Conservation (phyloP, 2,329 filamentous ascomycete species). For the Colletotrichum sp. region DNA sequence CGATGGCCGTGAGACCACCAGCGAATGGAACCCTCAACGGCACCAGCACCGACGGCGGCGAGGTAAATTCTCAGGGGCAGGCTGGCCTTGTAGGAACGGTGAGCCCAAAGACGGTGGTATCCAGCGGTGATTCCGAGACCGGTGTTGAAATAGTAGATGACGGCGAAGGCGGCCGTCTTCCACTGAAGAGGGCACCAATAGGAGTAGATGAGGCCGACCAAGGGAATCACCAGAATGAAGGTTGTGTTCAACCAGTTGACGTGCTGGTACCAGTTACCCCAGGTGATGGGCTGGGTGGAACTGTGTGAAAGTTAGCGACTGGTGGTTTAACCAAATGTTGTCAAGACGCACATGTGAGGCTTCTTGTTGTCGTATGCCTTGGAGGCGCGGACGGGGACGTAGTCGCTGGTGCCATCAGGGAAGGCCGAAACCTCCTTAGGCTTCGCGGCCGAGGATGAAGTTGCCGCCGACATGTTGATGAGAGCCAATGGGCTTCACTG, state of each 20-base stretch:
- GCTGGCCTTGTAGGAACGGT: conserved; percentile 81
- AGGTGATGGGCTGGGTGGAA: conserved; percentile 80
- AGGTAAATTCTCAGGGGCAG: conserved; percentile 82
- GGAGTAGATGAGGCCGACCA: conserved; percentile 74
- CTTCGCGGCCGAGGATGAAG: conserved; percentile 43
- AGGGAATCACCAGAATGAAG: conserved; percentile 79
- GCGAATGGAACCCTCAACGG: conserved; percentile 83
- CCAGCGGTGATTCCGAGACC: conserved; percentile 79
- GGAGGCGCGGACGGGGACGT: conserved; percentile 51
- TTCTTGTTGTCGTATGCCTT: conserved; percentile 66
- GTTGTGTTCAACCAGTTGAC: conserved; percentile 92
- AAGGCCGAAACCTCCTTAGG: conserved; percentile 45
- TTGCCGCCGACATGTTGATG: conserved; percentile 16
- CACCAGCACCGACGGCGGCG: conserved; percentile 80
- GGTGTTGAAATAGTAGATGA: conserved; percentile 84
- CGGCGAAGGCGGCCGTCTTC: conserved; percentile 75
- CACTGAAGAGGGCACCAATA: conserved; percentile 78
- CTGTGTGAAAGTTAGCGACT: background rate
- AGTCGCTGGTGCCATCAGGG: conserved; percentile 61
- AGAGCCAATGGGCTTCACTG: background rate
- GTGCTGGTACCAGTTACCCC: conserved; percentile 87
- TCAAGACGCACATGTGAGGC: conserved; percentile 66
- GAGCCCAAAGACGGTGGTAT: conserved; percentile 80
- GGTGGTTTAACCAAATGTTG: background rate
- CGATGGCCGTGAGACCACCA: conserved; percentile 91